Conservation (phyloP, 2,329 filamentous ascomycete species). For the Penicillium sumatraense region DNA sequence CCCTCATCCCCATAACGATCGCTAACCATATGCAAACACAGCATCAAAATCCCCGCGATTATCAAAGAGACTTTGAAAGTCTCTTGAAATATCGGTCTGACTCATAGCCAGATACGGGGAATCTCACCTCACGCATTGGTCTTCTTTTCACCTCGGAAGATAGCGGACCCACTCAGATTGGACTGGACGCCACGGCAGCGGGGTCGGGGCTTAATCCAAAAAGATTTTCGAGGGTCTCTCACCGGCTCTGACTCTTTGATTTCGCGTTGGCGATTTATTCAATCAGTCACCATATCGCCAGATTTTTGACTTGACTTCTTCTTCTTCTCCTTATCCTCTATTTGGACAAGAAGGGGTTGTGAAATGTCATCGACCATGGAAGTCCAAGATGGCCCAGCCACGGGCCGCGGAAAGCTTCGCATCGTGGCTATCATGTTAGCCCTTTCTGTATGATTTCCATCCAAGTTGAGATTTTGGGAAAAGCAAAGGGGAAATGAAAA, state of each 20-base stretch:
- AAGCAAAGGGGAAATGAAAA: not conserved
- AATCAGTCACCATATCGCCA: not conserved
- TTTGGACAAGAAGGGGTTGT: not conserved
- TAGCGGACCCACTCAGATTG: not conserved
- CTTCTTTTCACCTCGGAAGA: conserved; percentile 1
- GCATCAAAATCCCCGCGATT: not conserved
- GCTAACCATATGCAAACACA: too few species aligned
- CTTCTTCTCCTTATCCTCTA: not conserved
- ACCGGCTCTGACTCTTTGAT: not conserved
- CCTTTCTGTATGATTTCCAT: conserved; percentile 27
- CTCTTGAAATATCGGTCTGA: not conserved
- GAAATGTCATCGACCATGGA: conserved; percentile 21
- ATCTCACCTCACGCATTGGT: too few species aligned
- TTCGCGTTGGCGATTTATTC: not conserved
- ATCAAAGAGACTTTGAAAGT: too few species aligned
- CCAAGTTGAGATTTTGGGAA: not conserved
- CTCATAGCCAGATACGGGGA: too few species aligned
- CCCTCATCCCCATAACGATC: too few species aligned
- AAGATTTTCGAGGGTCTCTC: not conserved
- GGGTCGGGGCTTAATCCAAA: not conserved
- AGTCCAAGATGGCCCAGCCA: conserved; percentile 14
- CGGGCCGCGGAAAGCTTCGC: conserved; percentile 25
- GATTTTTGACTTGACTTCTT: not conserved
- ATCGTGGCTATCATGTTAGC: conserved; percentile 32
- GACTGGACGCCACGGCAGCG: not conserved